Conservation (phyloP, 805 yeast genomes). For the Hyphopichia homilentoma region DNA sequence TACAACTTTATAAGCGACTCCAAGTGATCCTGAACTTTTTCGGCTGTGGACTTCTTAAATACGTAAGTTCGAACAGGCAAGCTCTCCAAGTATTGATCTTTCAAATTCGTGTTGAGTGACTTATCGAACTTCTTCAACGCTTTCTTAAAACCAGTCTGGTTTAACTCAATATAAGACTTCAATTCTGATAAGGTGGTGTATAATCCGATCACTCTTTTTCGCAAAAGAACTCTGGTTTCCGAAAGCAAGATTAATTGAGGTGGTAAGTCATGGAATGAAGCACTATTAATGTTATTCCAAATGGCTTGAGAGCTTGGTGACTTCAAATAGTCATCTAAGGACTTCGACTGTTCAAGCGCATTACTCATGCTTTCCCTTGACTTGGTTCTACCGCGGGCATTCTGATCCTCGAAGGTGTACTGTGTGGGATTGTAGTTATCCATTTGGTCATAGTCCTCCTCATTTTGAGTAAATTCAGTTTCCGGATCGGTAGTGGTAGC, state of each 20-base stretch:
- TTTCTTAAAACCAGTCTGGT: slow-evolving; percentile 50
- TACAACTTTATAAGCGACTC: slow-evolving; percentile 29
- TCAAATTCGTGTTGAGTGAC: slow-evolving; percentile 41
- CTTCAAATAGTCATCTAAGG: slow-evolving; percentile 34
- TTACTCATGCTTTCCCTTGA: slow-evolving; percentile 3
- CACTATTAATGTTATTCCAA: slow-evolving; percentile 25
- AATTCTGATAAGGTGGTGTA: slow-evolving; percentile 46
- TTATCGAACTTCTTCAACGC: slow-evolving; percentile 54
- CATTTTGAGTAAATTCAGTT: slow-evolving; percentile 29
- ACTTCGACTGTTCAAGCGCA: slow-evolving; percentile 11
- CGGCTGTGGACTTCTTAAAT: slow-evolving; percentile 31
- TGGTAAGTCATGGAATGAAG: slow-evolving; percentile 20
- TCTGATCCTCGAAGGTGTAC: slow-evolving; percentile 3
- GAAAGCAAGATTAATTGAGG: slow-evolving; percentile 35
- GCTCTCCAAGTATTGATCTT: slow-evolving; percentile 42
- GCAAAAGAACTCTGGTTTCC: slow-evolving; percentile 48
- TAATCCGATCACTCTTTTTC: slow-evolving; percentile 42
- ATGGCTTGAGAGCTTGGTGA: slow-evolving; percentile 32
- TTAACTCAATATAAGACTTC: slow-evolving; percentile 48
- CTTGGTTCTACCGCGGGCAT: slow-evolving; percentile 1
- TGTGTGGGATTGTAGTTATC: slow-evolving; percentile 10
- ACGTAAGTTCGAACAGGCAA: slow-evolving; percentile 40
- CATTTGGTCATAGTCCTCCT: slow-evolving; percentile 27
- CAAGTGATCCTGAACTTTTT: slow-evolving; percentile 28
- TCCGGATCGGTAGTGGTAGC: slow-evolving; percentile 29